Evolutionary conservation across 345 rosid genomes (phyloP).

Genomic region (Mercurialis annua): DNA sequence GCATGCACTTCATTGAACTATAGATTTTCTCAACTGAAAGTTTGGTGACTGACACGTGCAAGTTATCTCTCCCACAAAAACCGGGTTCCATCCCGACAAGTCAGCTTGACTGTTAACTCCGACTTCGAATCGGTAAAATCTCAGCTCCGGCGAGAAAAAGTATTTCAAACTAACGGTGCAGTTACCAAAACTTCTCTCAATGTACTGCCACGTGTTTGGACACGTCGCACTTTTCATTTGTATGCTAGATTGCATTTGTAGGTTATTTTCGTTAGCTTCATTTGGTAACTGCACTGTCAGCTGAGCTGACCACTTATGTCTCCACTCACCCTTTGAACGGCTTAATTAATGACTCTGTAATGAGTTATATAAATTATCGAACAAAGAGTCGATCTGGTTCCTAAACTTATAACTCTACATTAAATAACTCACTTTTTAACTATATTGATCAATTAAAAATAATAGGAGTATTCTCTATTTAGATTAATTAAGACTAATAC

Average conservation of each 20-base stretch:
- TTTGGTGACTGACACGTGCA: constrained; percentile 37
- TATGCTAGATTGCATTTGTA: constrained; percentile 22
- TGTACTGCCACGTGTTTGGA: constrained; percentile 39
- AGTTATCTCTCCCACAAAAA: constrained; percentile 10
- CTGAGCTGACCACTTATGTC: no score
- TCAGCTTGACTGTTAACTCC: constrained; percentile 37
- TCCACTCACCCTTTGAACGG: no score
- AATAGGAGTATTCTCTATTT: no score
- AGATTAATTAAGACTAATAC: no score
- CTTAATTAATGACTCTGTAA: no score
- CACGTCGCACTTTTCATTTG: constrained; percentile 8
- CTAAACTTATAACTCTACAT: no score
- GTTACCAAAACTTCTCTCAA: constrained; percentile 28
- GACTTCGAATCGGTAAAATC: constrained; percentile 37
- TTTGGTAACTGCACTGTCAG: constrained; percentile 60
- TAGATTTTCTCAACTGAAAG: no score
- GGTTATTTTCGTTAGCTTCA: constrained; percentile 28
- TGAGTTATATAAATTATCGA: no score
- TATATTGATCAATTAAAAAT: no score
- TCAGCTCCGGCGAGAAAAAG: constrained; percentile 11
- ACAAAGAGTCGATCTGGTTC: no score
- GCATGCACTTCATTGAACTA: no score
- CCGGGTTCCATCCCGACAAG: constrained; percentile 24
- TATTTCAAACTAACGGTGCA: constrained; percentile 24
- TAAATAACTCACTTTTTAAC: no score